Base-by-base conservation (phyloP, 2,329 filamentous ascomycete species). In the Aspergillus fijiensis region DNA sequence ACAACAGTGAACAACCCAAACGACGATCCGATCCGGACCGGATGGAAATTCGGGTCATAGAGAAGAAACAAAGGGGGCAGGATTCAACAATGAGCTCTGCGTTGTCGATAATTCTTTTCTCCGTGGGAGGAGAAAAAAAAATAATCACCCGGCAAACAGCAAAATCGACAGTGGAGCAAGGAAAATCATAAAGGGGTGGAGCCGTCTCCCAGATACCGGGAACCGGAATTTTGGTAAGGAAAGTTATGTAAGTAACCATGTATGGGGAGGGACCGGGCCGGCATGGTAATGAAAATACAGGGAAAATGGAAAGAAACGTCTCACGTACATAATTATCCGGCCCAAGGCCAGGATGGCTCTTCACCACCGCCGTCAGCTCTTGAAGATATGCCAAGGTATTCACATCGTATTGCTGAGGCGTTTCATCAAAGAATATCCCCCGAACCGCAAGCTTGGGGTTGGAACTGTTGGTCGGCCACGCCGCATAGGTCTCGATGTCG, bases 391-490 rank as follows among this genome's bases (percentile, higher is more conserved):
- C 64, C 57, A 72, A 64, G 23, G 69, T 63, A 35, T 64, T 59
- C 54, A 60, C 61, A 61, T 71, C 68, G 65, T 75, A 79, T 61
- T 71, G 57, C 52, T 76, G 70, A 4, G 80, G 80, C 48, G 76
- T 78, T 69, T 83, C 80, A 62, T 82, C 80, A 59, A 82, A 78
- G 67, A 82, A 82, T 64, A 82, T 80, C 54, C 79, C 80, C 56
- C 74, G 73, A 65, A 83, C 70, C 23, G 75, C 70, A 54, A 82
- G 68, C 47, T 72, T 72, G 12, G 72, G 65, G 62, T 75, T 72
- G 19, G 70, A 69, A 53, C 70, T 71, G 56, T 70, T 72, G 16
- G 63, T 65, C 11, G 75, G 69, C 80, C 81, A 83, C 42, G 72
- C 75, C 16, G 75, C 76, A 60, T 82, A 83, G 4, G 71, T 73